These are phyloP conservation scores for Cordia subcordata DNA, from an alignment of 257 asterid species.

Conservation along the genomic window DNA sequence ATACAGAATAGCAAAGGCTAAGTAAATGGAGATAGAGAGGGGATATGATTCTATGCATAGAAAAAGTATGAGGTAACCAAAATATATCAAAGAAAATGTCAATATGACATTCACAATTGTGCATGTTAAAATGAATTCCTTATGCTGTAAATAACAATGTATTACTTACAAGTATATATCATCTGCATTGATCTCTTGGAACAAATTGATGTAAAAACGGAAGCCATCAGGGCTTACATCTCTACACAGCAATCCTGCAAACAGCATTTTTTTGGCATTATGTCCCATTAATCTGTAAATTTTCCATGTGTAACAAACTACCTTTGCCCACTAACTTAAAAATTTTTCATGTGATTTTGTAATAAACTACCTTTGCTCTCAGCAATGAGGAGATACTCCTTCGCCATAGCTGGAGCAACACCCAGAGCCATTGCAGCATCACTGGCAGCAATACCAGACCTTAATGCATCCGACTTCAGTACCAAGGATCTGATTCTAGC, in stretches of 20 bases:
- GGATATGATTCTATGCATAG: no score
- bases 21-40: no score
- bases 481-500: slow-evolving; percentile 66
- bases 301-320: slow-evolving; percentile 16
- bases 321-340: slow-evolving; percentile 47
- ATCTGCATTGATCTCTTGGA: slow-evolving; percentile 56
- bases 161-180: slow-evolving; percentile 57
- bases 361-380: slow-evolving; percentile 71
- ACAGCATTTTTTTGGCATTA: slow-evolving; percentile 2
- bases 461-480: slow-evolving; percentile 59
- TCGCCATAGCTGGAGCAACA: slow-evolving; percentile 96
- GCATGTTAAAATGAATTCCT: not conserved
- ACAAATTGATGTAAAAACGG: slow-evolving; percentile 70
- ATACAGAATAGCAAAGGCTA: no score
- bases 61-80: no score
- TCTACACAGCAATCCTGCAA: slow-evolving; percentile 87
- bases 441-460: slow-evolving; percentile 74
- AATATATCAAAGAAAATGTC: no score
- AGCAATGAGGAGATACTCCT: slow-evolving; percentile 94
- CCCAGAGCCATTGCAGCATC: slow-evolving; percentile 97
- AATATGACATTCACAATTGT: no score
- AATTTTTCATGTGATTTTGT: not conserved
- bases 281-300: not conserved
- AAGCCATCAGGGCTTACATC: slow-evolving; percentile 97
- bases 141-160: not conserved